Percentiles rank a stretch among this genome's conserved stretches.
These are phyloP conservation scores for Pseudogymnoascus sp. DNA, from an alignment of 2,329 filamentous ascomycete genomes.

Conservation along the genomic window DNA sequence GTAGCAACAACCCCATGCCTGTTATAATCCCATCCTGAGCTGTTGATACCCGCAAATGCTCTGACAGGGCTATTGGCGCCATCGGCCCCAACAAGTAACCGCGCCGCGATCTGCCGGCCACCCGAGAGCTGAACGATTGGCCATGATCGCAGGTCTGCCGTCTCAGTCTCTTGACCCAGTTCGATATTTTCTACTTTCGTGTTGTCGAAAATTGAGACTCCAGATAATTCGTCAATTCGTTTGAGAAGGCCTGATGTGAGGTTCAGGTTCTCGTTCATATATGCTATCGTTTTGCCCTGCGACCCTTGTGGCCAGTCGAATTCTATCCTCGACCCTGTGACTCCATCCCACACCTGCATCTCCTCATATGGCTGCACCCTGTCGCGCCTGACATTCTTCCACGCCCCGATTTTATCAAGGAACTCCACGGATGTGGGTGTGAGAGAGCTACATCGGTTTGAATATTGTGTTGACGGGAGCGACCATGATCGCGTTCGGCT, in stretches of 20 bases:
- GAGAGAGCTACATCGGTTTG: conserved; percentile 91
- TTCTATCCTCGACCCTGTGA: conserved; percentile 76
- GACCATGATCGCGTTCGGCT: conserved; percentile 57
- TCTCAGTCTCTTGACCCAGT: conserved; percentile 59
- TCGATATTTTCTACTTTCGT: conserved; percentile 73
- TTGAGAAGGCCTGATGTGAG: conserved; percentile 69
- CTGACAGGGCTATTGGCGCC: conserved; percentile 92
- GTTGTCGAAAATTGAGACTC: conserved; percentile 63
- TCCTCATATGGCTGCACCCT: conserved; percentile 83
- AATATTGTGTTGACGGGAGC: conserved; percentile 61
- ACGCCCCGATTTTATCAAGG: conserved; percentile 74
- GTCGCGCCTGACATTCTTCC: conserved; percentile 62
- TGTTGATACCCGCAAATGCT: conserved; percentile 76
- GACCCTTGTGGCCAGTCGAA: conserved; percentile 62
- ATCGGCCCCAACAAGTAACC: conserved; percentile 85
- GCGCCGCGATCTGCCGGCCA: conserved; percentile 59
- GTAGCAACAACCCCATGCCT: conserved; percentile 89
- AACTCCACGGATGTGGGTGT: conserved; percentile 83
- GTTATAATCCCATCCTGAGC: conserved; percentile 86
- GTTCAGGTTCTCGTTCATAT: conserved; percentile 95
- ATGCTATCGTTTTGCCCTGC: conserved; percentile 64
- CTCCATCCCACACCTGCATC: conserved; percentile 98
- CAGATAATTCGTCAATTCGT: conserved; percentile 60
- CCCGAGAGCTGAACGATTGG: conserved; percentile 68
- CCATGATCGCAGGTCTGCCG: conserved; percentile 76